Evolutionary conservation across 1,139 yeast species (phyloP).

Genomic region (Suhomyces guaymorum): DNA sequence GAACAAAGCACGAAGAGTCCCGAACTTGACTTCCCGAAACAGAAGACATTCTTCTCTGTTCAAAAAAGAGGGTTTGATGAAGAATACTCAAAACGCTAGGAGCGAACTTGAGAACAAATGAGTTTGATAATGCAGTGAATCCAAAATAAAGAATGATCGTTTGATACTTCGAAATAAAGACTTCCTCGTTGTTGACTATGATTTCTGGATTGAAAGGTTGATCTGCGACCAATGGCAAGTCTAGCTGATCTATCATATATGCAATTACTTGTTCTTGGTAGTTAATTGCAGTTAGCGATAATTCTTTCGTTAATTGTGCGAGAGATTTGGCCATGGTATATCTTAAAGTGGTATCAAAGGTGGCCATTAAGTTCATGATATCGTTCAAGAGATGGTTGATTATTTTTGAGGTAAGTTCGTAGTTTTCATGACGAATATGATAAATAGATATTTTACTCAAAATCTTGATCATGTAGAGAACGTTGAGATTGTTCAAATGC

Average conservation of each 20-base stretch:
- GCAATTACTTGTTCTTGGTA: slow-evolving; percentile 36
- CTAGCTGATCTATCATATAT: slow-evolving; percentile 30
- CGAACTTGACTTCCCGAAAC: slow-evolving; percentile 68
- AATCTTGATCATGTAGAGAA: slow-evolving; percentile 37
- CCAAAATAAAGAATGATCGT: slow-evolving; percentile 40
- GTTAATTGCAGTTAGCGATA: slow-evolving; percentile 30
- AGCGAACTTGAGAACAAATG: slow-evolving; percentile 28
- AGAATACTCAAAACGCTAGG: slow-evolving; percentile 32
- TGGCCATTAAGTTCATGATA: slow-evolving; percentile 26
- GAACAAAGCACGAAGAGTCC: slow-evolving; percentile 80
- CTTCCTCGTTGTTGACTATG: slow-evolving; percentile 21
- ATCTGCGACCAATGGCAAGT: slow-evolving; percentile 13
- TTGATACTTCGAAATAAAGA: slow-evolving; percentile 36
- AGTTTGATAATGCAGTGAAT: slow-evolving; percentile 31
- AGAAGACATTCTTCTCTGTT: slow-evolving; percentile 50
- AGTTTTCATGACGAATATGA: slow-evolving; percentile 20
- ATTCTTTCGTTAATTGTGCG: slow-evolving; percentile 23
- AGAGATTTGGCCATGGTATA: slow-evolving; percentile 42
- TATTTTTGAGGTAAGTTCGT: slow-evolving; percentile 22
- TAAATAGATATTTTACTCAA: slow-evolving; percentile 31
- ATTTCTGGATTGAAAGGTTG: slow-evolving; percentile 13
- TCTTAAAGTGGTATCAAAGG: slow-evolving; percentile 35
- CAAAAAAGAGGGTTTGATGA: slow-evolving; percentile 53
- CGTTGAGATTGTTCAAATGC: slow-evolving; percentile 24
- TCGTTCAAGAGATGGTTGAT: slow-evolving; percentile 33